A percentile compares a stretch with the other conserved stretches of the same genome.
Conservation (phyloP, 768 basidiomycete species). For the Nidula microcarpa region DNA sequence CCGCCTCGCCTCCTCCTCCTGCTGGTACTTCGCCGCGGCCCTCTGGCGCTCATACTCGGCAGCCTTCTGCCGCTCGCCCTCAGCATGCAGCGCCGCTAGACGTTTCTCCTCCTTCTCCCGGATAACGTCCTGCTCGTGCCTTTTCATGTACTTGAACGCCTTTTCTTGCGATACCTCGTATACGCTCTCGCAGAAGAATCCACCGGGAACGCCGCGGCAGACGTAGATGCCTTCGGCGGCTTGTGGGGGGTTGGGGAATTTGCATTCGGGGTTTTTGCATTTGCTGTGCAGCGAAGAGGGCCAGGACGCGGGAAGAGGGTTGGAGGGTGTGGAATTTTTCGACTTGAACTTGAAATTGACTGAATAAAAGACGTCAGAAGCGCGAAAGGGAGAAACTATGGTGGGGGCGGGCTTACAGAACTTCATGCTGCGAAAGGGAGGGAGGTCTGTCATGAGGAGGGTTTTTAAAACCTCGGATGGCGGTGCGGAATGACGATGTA, state of each 20-base stretch:
- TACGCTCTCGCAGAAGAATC: constrained; percentile 16
- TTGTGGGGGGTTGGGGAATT: constrained; percentile 24
- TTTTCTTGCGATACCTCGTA: constrained; percentile 10
- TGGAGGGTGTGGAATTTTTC: background rate
- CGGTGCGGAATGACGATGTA: no score
- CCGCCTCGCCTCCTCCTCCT: background rate
- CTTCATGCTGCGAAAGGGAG: no score
- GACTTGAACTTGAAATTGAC: background rate
- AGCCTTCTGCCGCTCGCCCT: background rate
- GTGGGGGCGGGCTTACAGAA: no score
- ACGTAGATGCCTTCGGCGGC: constrained; percentile 21
- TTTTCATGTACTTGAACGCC: background rate
- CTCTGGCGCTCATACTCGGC: background rate
- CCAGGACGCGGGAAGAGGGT: constrained; percentile 12
- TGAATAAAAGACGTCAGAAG: background rate
- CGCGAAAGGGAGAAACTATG: no score
- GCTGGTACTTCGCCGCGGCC: background rate
- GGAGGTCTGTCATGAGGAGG: no score
- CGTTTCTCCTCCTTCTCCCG: background rate
- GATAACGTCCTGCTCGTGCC: background rate
- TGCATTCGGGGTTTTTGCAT: constrained; percentile 20
- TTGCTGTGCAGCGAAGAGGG: constrained; percentile 21
- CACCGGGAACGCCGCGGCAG: constrained; percentile 15
- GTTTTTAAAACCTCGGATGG: no score
- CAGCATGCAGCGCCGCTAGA: background rate